Conservation (phyloP, 2,329 filamentous ascomycete genomes). For the Ophiognomonia clavigignenti-juglandacearum region DNA sequence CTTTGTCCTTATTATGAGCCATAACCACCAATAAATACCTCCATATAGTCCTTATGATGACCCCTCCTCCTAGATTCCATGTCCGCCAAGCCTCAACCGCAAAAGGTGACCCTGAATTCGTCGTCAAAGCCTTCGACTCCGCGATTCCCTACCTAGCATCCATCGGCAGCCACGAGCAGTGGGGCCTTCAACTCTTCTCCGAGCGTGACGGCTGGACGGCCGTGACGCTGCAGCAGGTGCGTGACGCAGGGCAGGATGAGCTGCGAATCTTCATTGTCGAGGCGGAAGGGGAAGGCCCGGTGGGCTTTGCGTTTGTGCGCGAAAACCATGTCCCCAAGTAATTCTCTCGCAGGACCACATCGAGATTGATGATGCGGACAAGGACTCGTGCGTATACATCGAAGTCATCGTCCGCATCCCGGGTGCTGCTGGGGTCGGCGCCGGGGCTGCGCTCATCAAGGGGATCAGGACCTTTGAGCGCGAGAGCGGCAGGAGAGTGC, state of each 20-base stretch:
- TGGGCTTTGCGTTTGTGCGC: slow-evolving; percentile 2
- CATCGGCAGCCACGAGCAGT: slow-evolving; percentile 4
- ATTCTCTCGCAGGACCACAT: background rate
- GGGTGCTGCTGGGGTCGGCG: background rate
- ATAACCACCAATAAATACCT: too few relatives aligned
- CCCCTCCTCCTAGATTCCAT: background rate
- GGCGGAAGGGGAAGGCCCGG: background rate
- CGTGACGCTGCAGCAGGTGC: background rate
- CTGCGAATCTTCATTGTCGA: slow-evolving; percentile 4
- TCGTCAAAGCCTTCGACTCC: background rate
- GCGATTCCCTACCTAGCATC: background rate
- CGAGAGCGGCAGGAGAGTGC: background rate
- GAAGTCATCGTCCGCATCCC: background rate
- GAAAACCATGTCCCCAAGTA: background rate
- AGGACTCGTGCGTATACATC: background rate
- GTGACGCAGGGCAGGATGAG: background rate
- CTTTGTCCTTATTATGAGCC: too few relatives aligned
- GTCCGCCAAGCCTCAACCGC: background rate
- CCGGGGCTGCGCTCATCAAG: background rate
- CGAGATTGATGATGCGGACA: background rate
- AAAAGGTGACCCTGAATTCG: background rate
- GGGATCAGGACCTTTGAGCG: background rate
- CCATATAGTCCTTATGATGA: too few relatives aligned
- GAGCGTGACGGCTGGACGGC: background rate
- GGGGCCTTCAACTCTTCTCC: background rate